Conservation (phyloP, 1,284 basidiomycete genomes). For the Bjerkandera adusta region DNA sequence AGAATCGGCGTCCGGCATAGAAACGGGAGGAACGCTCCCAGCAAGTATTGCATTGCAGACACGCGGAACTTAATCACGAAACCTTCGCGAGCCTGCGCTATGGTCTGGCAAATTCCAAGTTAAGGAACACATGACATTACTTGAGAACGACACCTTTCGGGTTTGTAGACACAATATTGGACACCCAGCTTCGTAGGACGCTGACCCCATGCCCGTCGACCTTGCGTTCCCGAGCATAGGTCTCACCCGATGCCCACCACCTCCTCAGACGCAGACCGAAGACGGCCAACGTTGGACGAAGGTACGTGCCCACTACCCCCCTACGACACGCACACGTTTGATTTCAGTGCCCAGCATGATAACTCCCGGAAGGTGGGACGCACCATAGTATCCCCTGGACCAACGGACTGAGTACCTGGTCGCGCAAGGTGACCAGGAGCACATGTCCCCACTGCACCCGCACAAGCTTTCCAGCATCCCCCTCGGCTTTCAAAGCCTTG, state of each 20-base stretch:
- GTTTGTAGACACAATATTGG: too few species aligned
- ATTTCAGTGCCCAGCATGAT: not conserved
- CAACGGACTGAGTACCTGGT: conserved; percentile 68
- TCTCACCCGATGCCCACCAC: conserved; percentile 27
- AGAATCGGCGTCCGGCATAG: not conserved
- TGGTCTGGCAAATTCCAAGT: not conserved
- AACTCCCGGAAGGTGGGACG: conserved; percentile 17
- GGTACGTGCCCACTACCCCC: conserved; percentile 26
- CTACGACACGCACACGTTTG: conserved; percentile 13
- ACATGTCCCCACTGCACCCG: conserved; percentile 58
- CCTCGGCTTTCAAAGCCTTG: conserved; percentile 26
- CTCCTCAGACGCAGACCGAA: conserved; percentile 18
- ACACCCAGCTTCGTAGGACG: conserved; percentile 17
- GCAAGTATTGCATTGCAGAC: too few species aligned
- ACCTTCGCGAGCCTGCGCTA: not conserved
- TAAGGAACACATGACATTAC: too few species aligned
- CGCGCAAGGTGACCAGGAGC: conserved; percentile 60
- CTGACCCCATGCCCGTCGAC: conserved; percentile 18
- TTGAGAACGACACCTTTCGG: too few species aligned
- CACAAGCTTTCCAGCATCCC: conserved; percentile 33
- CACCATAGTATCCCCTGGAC: conserved; percentile 73
- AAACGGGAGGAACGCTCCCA: too few species aligned
- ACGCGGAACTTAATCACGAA: not conserved
- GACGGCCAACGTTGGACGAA: conserved; percentile 19
- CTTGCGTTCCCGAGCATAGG: conserved; percentile 16